A percentile compares a stretch with the other conserved stretches of the same genome.
These are phyloP conservation scores for Blastomyces emzantsi DNA, from an alignment of 2,329 filamentous ascomycete species.

Conservation along the genomic window DNA sequence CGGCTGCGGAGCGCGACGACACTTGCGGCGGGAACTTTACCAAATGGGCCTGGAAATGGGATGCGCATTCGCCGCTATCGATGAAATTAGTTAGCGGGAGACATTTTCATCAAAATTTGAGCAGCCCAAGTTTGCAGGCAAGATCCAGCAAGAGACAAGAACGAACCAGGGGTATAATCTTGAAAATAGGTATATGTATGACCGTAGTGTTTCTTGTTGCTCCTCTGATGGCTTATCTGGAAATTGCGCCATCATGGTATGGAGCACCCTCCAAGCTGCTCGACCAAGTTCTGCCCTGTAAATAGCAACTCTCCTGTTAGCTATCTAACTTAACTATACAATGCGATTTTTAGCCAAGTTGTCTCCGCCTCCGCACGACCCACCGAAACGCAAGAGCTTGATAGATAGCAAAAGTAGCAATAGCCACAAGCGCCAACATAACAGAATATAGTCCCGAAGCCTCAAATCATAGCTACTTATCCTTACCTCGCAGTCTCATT, in stretches of 20 bases:
- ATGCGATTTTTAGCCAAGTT: not conserved
- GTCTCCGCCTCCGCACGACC: not conserved
- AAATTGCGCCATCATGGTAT: constrained; percentile 58
- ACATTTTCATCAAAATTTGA: not conserved
- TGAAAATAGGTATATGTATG: constrained; percentile 56
- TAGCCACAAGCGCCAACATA: not conserved
- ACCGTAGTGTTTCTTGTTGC: constrained; percentile 50
- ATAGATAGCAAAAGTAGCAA: not conserved
- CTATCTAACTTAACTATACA: not conserved
- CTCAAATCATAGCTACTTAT: not conserved
- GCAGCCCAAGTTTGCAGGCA: not conserved
- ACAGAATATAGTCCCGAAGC: not conserved
- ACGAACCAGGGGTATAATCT: constrained; percentile 54
- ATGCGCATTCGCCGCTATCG: constrained; percentile 53
- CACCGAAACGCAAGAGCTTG: not conserved
- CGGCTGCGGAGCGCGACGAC: constrained; percentile 51
- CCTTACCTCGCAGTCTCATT: constrained; percentile 43
- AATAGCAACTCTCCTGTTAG: not conserved
- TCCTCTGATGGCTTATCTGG: constrained; percentile 54
- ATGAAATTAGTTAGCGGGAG: not conserved
- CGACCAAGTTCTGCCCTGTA: constrained; percentile 54
- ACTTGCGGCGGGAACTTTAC: constrained; percentile 57
- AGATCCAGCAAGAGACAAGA: not conserved
- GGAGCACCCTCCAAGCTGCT: constrained; percentile 57
- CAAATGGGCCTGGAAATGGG: constrained; percentile 53